phyloP scores from a whole-genome alignment of 371 early-diverging fungal species.

The Entomophthora muscae region DNA sequence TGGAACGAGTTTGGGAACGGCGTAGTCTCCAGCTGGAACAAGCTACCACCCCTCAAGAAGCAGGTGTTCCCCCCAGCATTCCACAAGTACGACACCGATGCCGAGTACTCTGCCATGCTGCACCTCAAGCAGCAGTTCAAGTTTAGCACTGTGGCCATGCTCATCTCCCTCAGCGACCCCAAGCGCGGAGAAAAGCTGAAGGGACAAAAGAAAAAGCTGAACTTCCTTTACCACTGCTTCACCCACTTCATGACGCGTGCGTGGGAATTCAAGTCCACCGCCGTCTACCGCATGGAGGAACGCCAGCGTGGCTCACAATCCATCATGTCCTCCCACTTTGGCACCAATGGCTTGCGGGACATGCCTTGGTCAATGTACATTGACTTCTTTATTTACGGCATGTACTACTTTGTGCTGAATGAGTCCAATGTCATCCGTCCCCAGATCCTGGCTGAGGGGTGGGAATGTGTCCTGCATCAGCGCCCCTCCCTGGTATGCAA shows the following conservation, averaged over 20 bases:
- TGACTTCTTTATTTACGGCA: slow-evolving; percentile 23
- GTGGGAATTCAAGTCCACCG: slow-evolving; percentile 7
- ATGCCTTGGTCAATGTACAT: slow-evolving; percentile 24
- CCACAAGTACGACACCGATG: neutral
- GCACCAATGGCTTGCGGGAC: slow-evolving; percentile 14
- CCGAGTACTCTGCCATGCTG: neutral
- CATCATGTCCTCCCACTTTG: neutral
- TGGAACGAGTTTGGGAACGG: slow-evolving; percentile 16
- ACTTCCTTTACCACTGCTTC: slow-evolving; percentile 9
- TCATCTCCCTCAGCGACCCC: neutral
- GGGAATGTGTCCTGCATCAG: slow-evolving; percentile 19
- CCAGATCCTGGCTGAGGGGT: slow-evolving; percentile 18
- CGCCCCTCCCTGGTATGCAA: neutral
- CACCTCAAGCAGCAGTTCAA: neutral
- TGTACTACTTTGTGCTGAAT: slow-evolving; percentile 22
- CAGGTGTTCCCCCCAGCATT: neutral
- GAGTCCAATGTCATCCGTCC: slow-evolving; percentile 19
- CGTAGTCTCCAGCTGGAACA: neutral
- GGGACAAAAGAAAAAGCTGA: neutral
- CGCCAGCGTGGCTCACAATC: slow-evolving; percentile 11
- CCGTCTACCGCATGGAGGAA: slow-evolving; percentile 16
- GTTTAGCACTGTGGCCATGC: neutral
- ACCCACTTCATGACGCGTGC: slow-evolving; percentile 7
- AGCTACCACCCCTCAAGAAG: slow-evolving; percentile 4
- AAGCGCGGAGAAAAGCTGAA: neutral